Conservation (phyloP, 257 asterid species). For the Penstemon eatonii region DNA sequence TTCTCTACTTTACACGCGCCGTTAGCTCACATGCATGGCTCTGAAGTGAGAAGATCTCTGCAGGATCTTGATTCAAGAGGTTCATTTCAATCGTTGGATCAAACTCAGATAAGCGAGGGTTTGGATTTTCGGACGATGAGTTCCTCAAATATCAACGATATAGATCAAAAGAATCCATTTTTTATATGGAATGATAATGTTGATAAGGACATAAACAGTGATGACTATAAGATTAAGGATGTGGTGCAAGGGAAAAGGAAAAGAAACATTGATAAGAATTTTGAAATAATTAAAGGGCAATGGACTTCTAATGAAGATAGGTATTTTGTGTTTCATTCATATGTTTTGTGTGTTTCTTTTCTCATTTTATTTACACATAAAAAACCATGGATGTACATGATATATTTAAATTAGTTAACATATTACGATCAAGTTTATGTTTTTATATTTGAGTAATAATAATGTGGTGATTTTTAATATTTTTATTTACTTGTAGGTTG, state of each 20-base stretch:
- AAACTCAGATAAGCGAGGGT: conserved; percentile 19
- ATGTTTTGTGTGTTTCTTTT: neutral
- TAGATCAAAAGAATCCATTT: conserved; percentile 18
- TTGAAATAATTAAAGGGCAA: conserved; percentile 50
- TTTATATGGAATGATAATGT: conserved; percentile 6
- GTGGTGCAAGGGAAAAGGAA: conserved; percentile 26
- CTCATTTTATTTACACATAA: neutral
- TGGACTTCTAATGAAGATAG: conserved; percentile 66
- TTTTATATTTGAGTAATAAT: neutral
- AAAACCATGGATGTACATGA: neutral
- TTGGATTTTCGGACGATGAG: conserved; percentile 17
- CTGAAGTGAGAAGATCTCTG: conserved; percentile 1
- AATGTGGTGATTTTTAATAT: too few species aligned
- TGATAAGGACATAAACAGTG: neutral
- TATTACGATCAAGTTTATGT: neutral
- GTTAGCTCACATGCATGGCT: conserved; percentile 31
- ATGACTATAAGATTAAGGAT: neutral
- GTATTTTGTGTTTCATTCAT: conserved; percentile 29
- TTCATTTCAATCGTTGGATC: conserved; percentile 11
- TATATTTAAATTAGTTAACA: neutral
- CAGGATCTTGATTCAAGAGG: conserved; percentile 16
- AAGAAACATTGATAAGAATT: conserved; percentile 27
- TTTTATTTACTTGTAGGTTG: conserved; percentile 36
- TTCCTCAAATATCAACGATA: neutral
- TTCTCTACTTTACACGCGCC: neutral